Evolutionary conservation across 78 protist genomes (phyloP).

Genomic region (Cavenderia fasciculata): DNA sequence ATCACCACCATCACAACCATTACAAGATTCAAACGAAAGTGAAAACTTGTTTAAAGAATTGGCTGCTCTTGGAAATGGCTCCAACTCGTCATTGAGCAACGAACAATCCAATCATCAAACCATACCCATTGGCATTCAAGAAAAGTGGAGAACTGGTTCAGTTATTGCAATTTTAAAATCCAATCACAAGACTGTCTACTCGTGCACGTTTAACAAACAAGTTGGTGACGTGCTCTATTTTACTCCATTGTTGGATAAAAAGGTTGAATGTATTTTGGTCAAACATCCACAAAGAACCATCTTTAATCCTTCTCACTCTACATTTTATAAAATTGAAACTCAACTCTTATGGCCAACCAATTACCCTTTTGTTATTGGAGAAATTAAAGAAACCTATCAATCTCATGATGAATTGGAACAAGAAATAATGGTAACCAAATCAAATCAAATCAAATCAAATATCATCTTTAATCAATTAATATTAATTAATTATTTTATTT

Average conservation of each 20-base stretch:
- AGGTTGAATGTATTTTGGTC: background rate
- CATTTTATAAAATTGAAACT: background rate
- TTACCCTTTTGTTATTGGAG: background rate
- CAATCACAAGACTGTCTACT: constrained; percentile 1
- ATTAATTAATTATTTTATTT: too few species aligned
- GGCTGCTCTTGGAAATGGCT: background rate
- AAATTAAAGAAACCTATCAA: background rate
- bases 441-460: background rate
- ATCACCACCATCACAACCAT: too few species aligned
- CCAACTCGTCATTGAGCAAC: background rate
- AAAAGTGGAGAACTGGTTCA: constrained; percentile 8
- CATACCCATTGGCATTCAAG: background rate
- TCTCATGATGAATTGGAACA: too few species aligned
- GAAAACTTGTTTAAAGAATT: background rate
- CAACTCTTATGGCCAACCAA: constrained; percentile 37
- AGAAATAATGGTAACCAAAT: background rate
- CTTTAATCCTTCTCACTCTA: background rate
- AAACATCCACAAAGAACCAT: background rate
- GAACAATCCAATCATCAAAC: background rate
- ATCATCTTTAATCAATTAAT: too few species aligned
- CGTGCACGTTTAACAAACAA: constrained; percentile 11
- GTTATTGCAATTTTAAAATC: constrained; percentile 25
- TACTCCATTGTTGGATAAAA: constrained; percentile 1
- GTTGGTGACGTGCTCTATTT: constrained; percentile 9
- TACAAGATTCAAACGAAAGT: too few species aligned